Base-by-base conservation (phyloP, 2,329 filamentous ascomycete genomes). In the Diplocarpon rosae region DNA sequence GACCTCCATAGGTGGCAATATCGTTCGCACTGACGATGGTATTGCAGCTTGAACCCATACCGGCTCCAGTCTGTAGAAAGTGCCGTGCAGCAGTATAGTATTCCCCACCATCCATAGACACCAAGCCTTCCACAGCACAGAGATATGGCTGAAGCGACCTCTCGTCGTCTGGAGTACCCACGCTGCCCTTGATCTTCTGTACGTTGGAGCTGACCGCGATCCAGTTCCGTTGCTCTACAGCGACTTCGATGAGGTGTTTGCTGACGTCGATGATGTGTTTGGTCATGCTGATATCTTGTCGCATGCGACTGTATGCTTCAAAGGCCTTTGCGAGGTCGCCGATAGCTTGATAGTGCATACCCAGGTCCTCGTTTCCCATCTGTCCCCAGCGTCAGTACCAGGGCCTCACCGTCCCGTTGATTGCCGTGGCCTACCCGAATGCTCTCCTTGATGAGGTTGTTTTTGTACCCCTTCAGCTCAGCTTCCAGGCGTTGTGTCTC, bases 391-490 rank as follows among this genome's bases (percentile, higher is more conserved):
- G n/a, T 41, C 38, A 42, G 44, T 17, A 14, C 14, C 16, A 10
- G 2, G n/a, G 30, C 11, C 3, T 20, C 14, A 11, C 5, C 39
- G 14, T 35, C 28, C 11, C 12, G 29, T 6, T 36, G 7, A 10
- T 34, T 12, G 37, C 8, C 3, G 14, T 8, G 43, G 33, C 74
- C 45, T 70, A 93, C 88, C 55, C 89, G 69, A 58, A 96, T 95
- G 67, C 88, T 95, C 67, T 98, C 92, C 62, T 95, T 95, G 57
- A 98, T 88, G 35, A 96, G 68, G 58, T 96, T 98, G 61, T 95
- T 95, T 66, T 92, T 95, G 65, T 96, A 96, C 1, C 82, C 83
- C 63, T 88, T 89, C 15, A 98, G 70, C 63, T 96, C 87, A 13
- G 75, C 69, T 60, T 95, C 87, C 44, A 96, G 70, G n/a, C 83